These are phyloP conservation scores for Magnusiomyces paraingens DNA, from an alignment of 1,139 yeast species.

Conservation along the genomic window DNA sequence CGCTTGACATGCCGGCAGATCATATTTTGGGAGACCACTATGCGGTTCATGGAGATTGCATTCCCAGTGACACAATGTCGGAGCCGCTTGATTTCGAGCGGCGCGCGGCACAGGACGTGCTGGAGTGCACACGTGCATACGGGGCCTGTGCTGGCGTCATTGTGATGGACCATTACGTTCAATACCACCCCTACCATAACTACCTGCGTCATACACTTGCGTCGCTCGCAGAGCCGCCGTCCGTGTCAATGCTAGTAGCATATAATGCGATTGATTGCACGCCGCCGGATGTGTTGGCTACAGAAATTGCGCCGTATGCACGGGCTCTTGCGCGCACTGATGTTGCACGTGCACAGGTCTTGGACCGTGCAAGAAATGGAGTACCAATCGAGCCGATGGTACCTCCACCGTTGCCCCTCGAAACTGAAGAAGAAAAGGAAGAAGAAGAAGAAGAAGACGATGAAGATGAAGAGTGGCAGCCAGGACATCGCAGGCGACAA, in stretches of 20 bases:
- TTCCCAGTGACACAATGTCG: neutral
- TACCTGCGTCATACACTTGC: neutral
- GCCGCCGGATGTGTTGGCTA: neutral
- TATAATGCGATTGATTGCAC: neutral
- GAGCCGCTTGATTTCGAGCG: neutral
- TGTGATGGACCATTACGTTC: too few relatives aligned
- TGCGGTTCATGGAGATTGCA: neutral
- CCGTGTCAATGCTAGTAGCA: neutral
- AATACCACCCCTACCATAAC: neutral
- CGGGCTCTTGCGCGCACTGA: constrained; percentile 1
- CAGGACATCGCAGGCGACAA: neutral
- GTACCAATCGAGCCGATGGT: neutral
- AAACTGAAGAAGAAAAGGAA: neutral
- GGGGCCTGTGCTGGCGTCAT: too few relatives aligned
- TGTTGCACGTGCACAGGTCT: neutral
- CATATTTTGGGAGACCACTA: constrained; percentile 3
- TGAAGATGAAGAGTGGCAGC: neutral
- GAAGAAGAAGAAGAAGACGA: neutral
- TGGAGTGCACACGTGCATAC: neutral
- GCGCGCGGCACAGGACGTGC: neutral
- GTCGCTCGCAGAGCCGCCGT: neutral
- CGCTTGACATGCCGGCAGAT: constrained; percentile 2
- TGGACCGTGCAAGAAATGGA: neutral
- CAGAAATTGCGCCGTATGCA: constrained; percentile 4
- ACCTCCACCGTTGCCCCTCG: neutral